Evolutionary conservation across 2,329 filamentous ascomycete species (phyloP).

Genomic region (Pseudovirgaria hyperparasitica): DNA sequence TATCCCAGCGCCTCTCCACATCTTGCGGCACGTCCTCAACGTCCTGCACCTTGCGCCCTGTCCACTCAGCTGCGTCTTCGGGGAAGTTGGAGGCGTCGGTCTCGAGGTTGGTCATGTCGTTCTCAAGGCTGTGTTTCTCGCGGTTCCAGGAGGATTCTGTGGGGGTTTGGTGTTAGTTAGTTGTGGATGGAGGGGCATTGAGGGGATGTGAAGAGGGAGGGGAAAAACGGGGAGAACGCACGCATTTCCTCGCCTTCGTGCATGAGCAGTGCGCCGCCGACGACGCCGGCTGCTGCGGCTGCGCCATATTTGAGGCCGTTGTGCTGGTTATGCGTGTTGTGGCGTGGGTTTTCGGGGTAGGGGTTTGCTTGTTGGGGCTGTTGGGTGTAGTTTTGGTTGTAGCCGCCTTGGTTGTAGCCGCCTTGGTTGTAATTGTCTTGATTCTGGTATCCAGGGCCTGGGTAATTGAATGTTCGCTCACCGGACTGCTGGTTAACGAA

Average conservation of each 20-base stretch:
- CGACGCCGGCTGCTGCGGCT: slow-evolving; percentile 28
- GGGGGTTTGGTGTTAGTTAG: no score
- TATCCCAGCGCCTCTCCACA: slow-evolving; percentile 14
- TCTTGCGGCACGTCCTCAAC: slow-evolving; percentile 24
- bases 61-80: slow-evolving; percentile 12
- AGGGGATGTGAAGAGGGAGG: no score
- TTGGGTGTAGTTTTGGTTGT: no score
- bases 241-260: no score
- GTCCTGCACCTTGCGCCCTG: slow-evolving; percentile 12
- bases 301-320: slow-evolving; percentile 23
- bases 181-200: no score
- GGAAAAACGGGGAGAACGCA: no score
- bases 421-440: not conserved
- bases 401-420: slow-evolving; percentile 6
- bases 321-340: no score
- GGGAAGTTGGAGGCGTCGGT: slow-evolving; percentile 13
- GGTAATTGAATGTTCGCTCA: slow-evolving; percentile 27
- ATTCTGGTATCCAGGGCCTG: slow-evolving; percentile 9
- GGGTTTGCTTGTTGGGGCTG: no score
- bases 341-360: no score
- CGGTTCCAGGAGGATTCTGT: no score
- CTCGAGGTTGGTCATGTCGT: slow-evolving; percentile 13
- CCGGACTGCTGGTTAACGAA: slow-evolving; percentile 36
- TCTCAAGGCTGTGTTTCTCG: slow-evolving; percentile 15
- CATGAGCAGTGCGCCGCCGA: slow-evolving; percentile 32